Base-by-base conservation (phyloP, 768 basidiomycete species). In the Pleurotus sapidus region DNA sequence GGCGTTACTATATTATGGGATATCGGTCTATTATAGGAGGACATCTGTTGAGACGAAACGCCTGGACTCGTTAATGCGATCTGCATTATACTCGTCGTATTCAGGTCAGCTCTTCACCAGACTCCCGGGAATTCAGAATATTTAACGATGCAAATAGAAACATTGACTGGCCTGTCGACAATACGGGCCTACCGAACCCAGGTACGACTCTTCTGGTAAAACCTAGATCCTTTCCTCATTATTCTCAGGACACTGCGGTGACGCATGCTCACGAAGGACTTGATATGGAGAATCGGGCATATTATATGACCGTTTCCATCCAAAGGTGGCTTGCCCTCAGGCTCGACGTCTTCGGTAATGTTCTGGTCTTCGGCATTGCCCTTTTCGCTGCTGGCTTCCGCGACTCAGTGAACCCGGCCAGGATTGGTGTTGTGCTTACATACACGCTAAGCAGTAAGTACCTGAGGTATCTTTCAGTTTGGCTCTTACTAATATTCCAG, bases 331-430 rank as follows among this genome's bases (percentile, higher is more conserved):
- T 89, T 1, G 76, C 77, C 3, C 66, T 87, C 6, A 75, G 88
- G 12, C 75, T 91, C 1, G 88, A 90, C 59, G 69, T 88, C 23
- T 81, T 88, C 23, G 86, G 82, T 1, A 87, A 88, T 62, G 58
- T 84, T n/a, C 70, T 91, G 11, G 76, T 91, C 23, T 74, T 91
- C 17, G 86, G 87, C 1, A 88, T 93, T 46, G 84, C 74, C 2
- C 68, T 91, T 12, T 89, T 91, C 65, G 87, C 85, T 2, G 82
- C 83, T 11, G 82, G 83, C 2, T 84, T 85, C 66, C 70, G 86
- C 15, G 70, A 74, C 39, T 68, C 77, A 0, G 79, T 85, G 27
- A 75, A 80, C 60, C 84, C 88, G 7, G 72, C 84, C 12, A 85
- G 83, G 64, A 79, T 86, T 55, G 83, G 87, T 20, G 83, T 86